phyloP scores from a whole-genome alignment of 1,284 basidiomycete species.

The Cystobasidium sp. region DNA sequence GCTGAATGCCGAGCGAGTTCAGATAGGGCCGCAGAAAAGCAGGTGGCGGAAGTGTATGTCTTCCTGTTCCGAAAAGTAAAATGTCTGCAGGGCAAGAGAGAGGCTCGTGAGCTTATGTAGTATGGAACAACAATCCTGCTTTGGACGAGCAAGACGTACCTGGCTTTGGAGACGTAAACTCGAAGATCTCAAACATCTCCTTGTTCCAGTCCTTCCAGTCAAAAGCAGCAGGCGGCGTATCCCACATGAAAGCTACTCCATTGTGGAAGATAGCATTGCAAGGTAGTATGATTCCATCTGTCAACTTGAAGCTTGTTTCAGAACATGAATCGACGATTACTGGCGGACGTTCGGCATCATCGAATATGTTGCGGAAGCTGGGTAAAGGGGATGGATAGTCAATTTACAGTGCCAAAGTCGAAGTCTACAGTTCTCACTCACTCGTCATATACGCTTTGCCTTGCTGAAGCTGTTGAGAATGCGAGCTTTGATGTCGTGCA shows the following conservation, averaged over 20 bases:
- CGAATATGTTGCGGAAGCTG: constrained; percentile 51
- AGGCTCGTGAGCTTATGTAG: background rate
- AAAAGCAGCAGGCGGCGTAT: constrained; percentile 70
- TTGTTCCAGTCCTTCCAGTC: constrained; percentile 66
- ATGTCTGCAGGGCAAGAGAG: constrained; percentile 67
- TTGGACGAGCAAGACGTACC: constrained; percentile 63
- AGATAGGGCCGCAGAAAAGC: constrained; percentile 70
- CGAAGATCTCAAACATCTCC: constrained; percentile 78
- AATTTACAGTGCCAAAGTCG: too few relatives aligned
- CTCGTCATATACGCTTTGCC: constrained; percentile 22
- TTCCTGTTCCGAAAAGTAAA: constrained; percentile 84
- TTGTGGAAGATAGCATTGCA: constrained; percentile 82
- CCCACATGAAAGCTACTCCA: constrained; percentile 87
- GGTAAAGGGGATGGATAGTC: too few relatives aligned
- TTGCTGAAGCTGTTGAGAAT: constrained; percentile 3
- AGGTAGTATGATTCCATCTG: constrained; percentile 71
- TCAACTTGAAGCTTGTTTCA: constrained; percentile 56
- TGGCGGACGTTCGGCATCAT: constrained; percentile 45
- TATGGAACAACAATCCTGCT: background rate
- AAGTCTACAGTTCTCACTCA: background rate
- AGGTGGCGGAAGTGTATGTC: constrained; percentile 72
- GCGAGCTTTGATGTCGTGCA: background rate
- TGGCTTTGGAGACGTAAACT: constrained; percentile 78
- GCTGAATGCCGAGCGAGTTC: constrained; percentile 77
- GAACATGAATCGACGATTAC: constrained; percentile 48